Conservation (phyloP, 495 filamentous ascomycete genomes). For the Trichoderma virens region DNA sequence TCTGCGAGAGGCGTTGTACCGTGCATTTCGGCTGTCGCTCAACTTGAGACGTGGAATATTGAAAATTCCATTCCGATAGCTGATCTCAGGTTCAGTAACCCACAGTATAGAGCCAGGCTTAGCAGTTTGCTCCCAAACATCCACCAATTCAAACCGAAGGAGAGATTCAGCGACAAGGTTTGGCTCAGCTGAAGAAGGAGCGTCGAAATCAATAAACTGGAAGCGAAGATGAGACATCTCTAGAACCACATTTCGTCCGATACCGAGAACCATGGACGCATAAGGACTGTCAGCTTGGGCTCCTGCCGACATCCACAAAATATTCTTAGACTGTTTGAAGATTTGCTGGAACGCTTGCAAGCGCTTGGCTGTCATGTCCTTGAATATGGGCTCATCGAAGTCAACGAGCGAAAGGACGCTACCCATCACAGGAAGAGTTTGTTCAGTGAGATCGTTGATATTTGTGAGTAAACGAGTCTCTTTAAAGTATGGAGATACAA, state of each 20-base stretch:
- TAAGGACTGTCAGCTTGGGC: background rate
- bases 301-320: background rate
- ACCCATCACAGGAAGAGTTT: too few species aligned
- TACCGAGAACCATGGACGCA: background rate
- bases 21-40: background rate
- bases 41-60: background rate
- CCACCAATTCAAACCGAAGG: background rate
- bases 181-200: background rate
- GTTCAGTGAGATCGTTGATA: too few species aligned
- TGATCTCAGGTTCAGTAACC: conserved; percentile 16
- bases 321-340: background rate
- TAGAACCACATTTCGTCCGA: background rate
- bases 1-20: background rate
- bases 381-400: background rate
- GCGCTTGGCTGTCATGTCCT: background rate
- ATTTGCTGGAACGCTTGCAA: background rate
- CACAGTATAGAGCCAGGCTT: background rate
- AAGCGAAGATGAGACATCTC: background rate
- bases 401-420: background rate
- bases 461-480: too few species aligned
- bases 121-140: background rate
- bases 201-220: background rate
- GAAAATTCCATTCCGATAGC: conserved; percentile 19
- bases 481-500: too few species aligned
- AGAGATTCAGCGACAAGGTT: background rate